phyloP scores from a whole-genome alignment of 1,139 yeast species.

The Ogataea hybrid region DNA sequence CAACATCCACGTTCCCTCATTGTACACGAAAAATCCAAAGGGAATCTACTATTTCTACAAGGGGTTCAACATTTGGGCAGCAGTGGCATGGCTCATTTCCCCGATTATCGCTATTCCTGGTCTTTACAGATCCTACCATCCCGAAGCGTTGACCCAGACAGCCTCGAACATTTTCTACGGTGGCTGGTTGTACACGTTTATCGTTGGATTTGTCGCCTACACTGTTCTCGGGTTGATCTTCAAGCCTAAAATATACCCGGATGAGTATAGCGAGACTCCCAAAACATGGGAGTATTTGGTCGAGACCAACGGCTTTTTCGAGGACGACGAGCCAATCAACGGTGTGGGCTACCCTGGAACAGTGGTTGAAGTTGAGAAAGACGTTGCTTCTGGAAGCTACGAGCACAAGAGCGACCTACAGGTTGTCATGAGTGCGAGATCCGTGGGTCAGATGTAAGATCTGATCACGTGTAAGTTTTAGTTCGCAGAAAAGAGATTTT shows the following conservation, averaged over 20 bases:
- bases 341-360: constrained; percentile 14
- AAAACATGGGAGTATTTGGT: constrained; percentile 14
- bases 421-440: no score
- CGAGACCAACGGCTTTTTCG: constrained; percentile 11
- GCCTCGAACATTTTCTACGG: constrained; percentile 16
- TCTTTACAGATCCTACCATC: constrained; percentile 18
- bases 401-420: no score
- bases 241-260: constrained; percentile 9
- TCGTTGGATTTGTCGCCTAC: constrained; percentile 11
- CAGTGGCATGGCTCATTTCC: constrained; percentile 12
- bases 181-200: constrained; percentile 18
- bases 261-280: constrained; percentile 7
- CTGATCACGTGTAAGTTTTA: no score
- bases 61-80: constrained; percentile 25
- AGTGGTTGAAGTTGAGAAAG: not conserved
- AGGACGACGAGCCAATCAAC: constrained; percentile 13
- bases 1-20: constrained; percentile 31
- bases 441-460: no score
- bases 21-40: constrained; percentile 28
- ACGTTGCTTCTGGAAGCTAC: constrained; percentile 16
- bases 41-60: constrained; percentile 35
- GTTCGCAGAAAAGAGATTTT: no score
- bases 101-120: constrained; percentile 21
- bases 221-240: constrained; percentile 7
- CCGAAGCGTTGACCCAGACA: constrained; percentile 7